Conservation (phyloP, 148 eudicot species). For the Heliamphora exappendiculata region DNA sequence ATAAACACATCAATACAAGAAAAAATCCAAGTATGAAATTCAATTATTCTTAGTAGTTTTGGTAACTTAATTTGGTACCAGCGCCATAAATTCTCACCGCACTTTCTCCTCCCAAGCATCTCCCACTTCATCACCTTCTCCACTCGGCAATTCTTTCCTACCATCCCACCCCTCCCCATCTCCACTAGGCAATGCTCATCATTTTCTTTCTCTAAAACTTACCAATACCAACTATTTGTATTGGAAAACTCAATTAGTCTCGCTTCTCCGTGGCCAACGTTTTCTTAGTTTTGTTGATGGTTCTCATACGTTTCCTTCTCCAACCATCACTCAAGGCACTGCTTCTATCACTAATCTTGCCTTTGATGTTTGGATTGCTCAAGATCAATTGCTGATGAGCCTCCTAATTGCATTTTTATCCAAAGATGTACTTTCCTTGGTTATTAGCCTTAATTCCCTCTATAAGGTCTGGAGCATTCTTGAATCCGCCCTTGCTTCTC, state of each 20-base stretch:
- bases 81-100: no score
- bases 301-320: neutral
- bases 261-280: neutral
- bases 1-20: no score
- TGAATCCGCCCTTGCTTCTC: neutral
- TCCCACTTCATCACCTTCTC: no score
- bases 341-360: neutral
- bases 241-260: neutral
- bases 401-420: neutral
- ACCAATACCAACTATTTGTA: neutral
- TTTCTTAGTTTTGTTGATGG: neutral
- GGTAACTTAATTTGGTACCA: no score
- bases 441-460: neutral
- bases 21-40: no score
- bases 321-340: neutral
- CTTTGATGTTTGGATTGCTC: neutral
- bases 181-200: neutral
- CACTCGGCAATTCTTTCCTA: no score
- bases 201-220: neutral
- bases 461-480: neutral
- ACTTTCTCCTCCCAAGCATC: no score
- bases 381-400: neutral
- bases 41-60: no score
- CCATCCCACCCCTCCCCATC: no score
- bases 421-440: neutral